A percentile compares a stretch with the other conserved stretches of the same genome.
Conservation (phyloP, 164 flowering plant genomes). For the Amborella trichopoda region DNA sequence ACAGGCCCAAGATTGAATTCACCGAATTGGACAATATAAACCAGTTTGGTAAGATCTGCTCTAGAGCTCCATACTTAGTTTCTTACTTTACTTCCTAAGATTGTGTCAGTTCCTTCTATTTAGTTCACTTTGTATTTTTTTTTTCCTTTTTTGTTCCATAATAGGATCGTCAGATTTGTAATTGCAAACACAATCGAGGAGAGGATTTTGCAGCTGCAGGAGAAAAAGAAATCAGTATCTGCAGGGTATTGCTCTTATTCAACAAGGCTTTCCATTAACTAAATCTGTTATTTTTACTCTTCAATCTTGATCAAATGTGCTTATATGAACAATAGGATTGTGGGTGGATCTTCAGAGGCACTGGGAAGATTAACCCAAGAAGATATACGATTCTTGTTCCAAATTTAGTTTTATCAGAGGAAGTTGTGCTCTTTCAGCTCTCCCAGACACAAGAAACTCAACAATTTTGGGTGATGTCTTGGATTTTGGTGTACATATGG, state of each 20-base stretch:
- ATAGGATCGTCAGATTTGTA: conserved; percentile 72
- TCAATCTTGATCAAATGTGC: background rate
- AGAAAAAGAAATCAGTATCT: conserved; percentile 83
- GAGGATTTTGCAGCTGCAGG: conserved; percentile 83
- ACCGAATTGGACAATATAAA: conserved; percentile 89
- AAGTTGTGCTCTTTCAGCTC: too few species aligned
- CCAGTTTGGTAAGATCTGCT: conserved; percentile 53
- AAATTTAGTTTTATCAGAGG: conserved; percentile 19
- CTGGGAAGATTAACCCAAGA: conserved; percentile 58
- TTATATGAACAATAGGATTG: conserved; percentile 35
- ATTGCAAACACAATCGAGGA: conserved; percentile 89
- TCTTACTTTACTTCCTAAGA: too few species aligned
- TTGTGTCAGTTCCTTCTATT: too few species aligned
- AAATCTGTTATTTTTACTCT: too few species aligned
- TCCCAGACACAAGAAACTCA: too few species aligned
- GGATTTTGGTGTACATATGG: too few species aligned
- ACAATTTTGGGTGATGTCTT: too few species aligned
- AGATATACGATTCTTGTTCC: conserved; percentile 67
- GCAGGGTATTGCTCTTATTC: too few species aligned
- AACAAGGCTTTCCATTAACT: too few species aligned
- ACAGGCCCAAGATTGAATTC: conserved; percentile 96
- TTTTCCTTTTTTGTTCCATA: conserved; percentile 1
- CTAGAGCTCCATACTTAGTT: background rate
- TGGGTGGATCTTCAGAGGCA: conserved; percentile 79
- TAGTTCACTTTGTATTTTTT: too few species aligned